Evolutionary conservation across 164 flowering plant species (phyloP), one percentile per base, ranked within the genome.

Genomic region (Vitis riparia): DNA sequence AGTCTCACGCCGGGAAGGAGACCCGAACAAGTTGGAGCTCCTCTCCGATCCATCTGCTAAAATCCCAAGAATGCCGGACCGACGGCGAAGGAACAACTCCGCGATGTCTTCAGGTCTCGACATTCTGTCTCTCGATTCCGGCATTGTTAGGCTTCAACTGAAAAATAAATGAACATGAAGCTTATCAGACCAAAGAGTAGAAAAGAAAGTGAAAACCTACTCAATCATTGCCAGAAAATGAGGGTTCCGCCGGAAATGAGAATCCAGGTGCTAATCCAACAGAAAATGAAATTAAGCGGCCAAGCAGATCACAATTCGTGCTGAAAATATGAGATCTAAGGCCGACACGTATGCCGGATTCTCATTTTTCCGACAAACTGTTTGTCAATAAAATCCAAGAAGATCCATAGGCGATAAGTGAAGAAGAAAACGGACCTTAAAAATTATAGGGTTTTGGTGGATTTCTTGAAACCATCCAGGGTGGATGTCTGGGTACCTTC

Each of bases 101-200:
- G 85, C 80, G 0, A 73, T 1, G 16, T 82, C 83, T 8, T 73
- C 77, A 1, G 82, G 76, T 68, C 83, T 77, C 17, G 51, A 10
- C 8, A 82, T 29, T 15, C 89, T 79, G 49, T 87, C 91, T 59
- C 91, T 82, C 12, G 89, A 17, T 66, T 85, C 85, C 14, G 88
- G 75, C 91, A 85, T 85, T 60, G 10, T 70, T 1, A 16, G 16
- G 2, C 37, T 68, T 64, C 57, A 52, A 56, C n/a, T 29, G 29
- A n/a, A 44, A 67, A 52, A 23, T 17, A 13, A 15, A 52, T 14
- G 19, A 37, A 29, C 15, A 30, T 5, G 8, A 9, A 15, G 44
- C 44, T 37, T 3, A 37, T 37, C 5, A 37, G 44, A 63, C 37
- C 15, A 15, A 23, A 23, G 2, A 55, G 59, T 17, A 14, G 15